Evolutionary conservation across 2,329 filamentous ascomycete genomes (phyloP).

Genomic region (Fusarium succisae): DNA sequence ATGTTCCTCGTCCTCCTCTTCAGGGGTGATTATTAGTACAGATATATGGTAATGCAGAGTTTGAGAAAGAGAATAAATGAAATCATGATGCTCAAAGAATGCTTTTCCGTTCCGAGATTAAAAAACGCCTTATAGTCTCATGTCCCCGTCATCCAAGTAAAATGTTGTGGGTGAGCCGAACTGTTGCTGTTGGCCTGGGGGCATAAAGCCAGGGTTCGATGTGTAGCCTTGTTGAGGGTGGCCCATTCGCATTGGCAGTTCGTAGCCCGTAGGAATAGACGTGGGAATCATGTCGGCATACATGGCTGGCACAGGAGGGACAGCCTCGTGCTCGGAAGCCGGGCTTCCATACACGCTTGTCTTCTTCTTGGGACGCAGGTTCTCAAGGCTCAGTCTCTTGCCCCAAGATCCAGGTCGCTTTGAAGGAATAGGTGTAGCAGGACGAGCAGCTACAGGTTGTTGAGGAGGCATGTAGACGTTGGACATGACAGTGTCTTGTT

Average conservation of each 20-base stretch:
- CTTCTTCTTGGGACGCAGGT: constrained; percentile 50
- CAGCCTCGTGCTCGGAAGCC: constrained; percentile 39
- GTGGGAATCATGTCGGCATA: constrained; percentile 44
- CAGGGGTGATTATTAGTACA: constrained; percentile 41
- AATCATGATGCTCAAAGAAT: constrained; percentile 33
- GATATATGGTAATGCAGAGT: constrained; percentile 19
- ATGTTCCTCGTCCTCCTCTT: constrained; percentile 38
- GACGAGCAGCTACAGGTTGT: constrained; percentile 44
- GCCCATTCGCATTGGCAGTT: constrained; percentile 44
- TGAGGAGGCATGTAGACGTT: constrained; percentile 40
- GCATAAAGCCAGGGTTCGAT: constrained; percentile 41
- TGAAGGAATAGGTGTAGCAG: constrained; percentile 51
- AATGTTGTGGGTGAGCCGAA: constrained; percentile 43
- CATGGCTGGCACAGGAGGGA: constrained; percentile 43
- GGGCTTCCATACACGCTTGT: constrained; percentile 45
- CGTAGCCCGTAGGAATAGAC: constrained; percentile 41
- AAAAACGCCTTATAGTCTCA: constrained; percentile 40
- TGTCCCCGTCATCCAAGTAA: constrained; percentile 42
- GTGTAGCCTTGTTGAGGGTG: constrained; percentile 37
- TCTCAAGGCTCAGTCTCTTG: constrained; percentile 51
- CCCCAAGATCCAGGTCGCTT: constrained; percentile 53
- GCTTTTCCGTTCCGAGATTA: constrained; percentile 30
- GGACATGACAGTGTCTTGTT: constrained; percentile 43
- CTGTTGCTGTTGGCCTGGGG: constrained; percentile 40
- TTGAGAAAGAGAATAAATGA: constrained; percentile 11